These are phyloP conservation scores for Orychophragmus violaceus DNA, from an alignment of 345 rosid genomes.

Conservation along the genomic window DNA sequence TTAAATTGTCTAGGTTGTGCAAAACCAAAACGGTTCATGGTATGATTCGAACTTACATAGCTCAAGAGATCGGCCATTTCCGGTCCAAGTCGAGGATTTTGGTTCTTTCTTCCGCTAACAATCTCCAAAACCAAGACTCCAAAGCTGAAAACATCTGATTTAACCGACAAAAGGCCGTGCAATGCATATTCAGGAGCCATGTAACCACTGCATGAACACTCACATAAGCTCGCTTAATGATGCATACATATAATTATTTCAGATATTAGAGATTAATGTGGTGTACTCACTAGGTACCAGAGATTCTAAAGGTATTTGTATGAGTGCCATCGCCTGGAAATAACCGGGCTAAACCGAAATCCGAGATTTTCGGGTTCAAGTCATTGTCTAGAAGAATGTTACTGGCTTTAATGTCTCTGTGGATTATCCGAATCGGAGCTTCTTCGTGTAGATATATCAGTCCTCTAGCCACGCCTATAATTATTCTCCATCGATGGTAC, in stretches of 20 bases:
- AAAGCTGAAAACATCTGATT: slow-evolving; percentile 79
- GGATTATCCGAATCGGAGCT: slow-evolving; percentile 73
- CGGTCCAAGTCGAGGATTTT: slow-evolving; percentile 33
- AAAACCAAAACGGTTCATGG: not conserved
- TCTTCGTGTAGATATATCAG: slow-evolving; percentile 74
- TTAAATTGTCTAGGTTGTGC: not conserved
- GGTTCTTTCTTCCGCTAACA: slow-evolving; percentile 82
- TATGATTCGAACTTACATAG: slow-evolving; percentile 54
- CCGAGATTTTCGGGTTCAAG: slow-evolving; percentile 75
- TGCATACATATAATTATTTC: not conserved
- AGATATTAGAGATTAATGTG: not conserved
- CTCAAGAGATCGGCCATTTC: slow-evolving; percentile 66
- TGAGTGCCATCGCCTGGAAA: slow-evolving; percentile 84
- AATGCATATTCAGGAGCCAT: slow-evolving; percentile 95
- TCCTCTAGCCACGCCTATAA: slow-evolving; percentile 70
- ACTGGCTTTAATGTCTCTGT: slow-evolving; percentile 72
- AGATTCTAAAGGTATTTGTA: slow-evolving; percentile 60
- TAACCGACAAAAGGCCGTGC: slow-evolving; percentile 76
- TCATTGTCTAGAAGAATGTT: slow-evolving; percentile 61
- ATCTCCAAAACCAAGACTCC: slow-evolving; percentile 83
- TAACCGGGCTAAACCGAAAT: slow-evolving; percentile 82
- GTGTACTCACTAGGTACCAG: slow-evolving; percentile 78
- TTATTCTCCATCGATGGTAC: slow-evolving; percentile 48
- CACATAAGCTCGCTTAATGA: not conserved
- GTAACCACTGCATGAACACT: slow-evolving; percentile 60